Evolutionary conservation across 495 filamentous ascomycete genomes (phyloP).

Genomic region (Monascus purpureus): DNA sequence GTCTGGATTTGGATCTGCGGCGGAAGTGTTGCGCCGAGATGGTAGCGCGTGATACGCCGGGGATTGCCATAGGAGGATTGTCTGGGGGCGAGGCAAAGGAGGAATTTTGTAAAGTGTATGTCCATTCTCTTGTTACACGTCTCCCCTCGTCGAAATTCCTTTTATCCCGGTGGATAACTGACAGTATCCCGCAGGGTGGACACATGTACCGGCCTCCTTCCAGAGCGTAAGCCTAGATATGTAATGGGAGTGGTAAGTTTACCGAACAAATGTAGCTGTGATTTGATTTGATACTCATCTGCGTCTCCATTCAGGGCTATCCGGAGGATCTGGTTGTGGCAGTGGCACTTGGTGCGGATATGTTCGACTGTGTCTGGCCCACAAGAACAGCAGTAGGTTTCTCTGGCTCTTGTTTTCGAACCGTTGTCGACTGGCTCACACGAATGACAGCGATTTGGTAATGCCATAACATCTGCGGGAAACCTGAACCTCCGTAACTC

Average conservation of each 20-base stretch:
- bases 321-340: slow-evolving; percentile 90
- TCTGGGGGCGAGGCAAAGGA: slow-evolving; percentile 71
- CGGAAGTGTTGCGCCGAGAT: slow-evolving; percentile 76
- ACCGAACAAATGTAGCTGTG: not conserved
- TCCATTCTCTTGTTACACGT: not conserved
- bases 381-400: slow-evolving; percentile 67
- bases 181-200: too few species aligned
- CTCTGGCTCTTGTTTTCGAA: not conserved
- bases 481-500: slow-evolving; percentile 70
- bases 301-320: slow-evolving; percentile 44
- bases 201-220: slow-evolving; percentile 72
- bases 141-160: too few species aligned
- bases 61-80: slow-evolving; percentile 90
- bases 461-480: slow-evolving; percentile 72
- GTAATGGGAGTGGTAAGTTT: slow-evolving; percentile 83
- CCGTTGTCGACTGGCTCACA: not conserved
- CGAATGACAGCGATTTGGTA: slow-evolving; percentile 60
- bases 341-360: slow-evolving; percentile 86
- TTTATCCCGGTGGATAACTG: too few species aligned
- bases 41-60: slow-evolving; percentile 82
- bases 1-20: slow-evolving; percentile 80
- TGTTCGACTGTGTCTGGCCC: slow-evolving; percentile 99
- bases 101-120: slow-evolving; percentile 45
- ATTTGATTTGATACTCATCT: not conserved
- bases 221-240: slow-evolving; percentile 85